phyloP scores from a whole-genome alignment of 78 protist genomes.

The Fonticula alba region DNA sequence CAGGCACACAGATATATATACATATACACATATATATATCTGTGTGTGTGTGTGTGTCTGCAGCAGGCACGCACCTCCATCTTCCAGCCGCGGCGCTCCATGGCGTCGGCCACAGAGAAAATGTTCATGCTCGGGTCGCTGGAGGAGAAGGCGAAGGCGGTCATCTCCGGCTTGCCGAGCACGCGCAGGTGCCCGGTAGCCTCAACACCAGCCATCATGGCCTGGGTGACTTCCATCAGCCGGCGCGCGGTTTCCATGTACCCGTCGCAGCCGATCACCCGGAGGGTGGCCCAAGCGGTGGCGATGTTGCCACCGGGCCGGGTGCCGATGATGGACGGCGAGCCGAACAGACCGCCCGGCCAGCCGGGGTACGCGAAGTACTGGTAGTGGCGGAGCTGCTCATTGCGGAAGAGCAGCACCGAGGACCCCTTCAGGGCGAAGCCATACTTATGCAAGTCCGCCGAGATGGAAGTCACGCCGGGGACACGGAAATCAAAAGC shows the following conservation, averaged over 20 bases:
- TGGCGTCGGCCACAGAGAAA: background rate
- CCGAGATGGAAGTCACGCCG: slow-evolving; percentile 32
- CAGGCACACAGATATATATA: too few relatives aligned
- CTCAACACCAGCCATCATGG: background rate
- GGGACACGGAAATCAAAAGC: slow-evolving; percentile 10
- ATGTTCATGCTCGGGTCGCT: background rate
- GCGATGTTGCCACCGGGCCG: slow-evolving; percentile 31
- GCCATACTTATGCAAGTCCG: slow-evolving; percentile 47
- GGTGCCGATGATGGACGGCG: slow-evolving; percentile 20
- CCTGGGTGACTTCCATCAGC: background rate
- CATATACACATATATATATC: too few relatives aligned
- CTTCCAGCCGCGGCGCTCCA: slow-evolving; percentile 1
- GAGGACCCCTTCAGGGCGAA: slow-evolving; percentile 25
- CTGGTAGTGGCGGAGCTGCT: slow-evolving; percentile 3
- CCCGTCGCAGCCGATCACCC: slow-evolving; percentile 15
- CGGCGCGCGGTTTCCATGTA: background rate
- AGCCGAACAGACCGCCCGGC: slow-evolving; percentile 39
- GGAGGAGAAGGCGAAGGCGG: background rate
- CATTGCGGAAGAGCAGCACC: slow-evolving; percentile 14
- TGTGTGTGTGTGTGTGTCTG: too few relatives aligned
- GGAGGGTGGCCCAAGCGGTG: slow-evolving; percentile 14
- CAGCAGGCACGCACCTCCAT: background rate
- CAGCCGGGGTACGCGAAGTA: slow-evolving; percentile 10
- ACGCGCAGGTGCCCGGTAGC: background rate
- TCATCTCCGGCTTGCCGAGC: slow-evolving; percentile 2